Conservation (phyloP, 257 asterid genomes). For the Solanum commersonii region DNA sequence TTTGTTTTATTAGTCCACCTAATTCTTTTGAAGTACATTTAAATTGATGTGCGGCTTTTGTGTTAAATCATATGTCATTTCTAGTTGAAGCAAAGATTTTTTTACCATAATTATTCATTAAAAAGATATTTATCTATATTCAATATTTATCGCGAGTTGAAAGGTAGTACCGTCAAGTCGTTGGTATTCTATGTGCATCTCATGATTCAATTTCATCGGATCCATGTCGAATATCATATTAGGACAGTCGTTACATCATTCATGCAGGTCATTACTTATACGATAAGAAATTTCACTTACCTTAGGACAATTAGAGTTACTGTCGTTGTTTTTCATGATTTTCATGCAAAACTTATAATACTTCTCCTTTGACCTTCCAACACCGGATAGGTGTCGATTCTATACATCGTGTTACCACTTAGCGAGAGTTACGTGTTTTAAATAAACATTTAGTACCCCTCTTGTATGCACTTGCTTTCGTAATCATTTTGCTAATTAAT, state of each 20-base stretch:
- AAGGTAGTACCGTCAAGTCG: fast-evolving
- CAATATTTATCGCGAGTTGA: neutral
- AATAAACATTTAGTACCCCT: neutral
- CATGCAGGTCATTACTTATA: no score
- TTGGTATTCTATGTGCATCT: no score
- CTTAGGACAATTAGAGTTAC: no score
- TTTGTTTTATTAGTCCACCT: neutral
- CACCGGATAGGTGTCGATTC: no score
- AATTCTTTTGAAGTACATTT: neutral
- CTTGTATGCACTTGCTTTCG: no score
- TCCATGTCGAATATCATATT: no score
- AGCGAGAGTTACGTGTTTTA: neutral
- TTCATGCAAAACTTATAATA: no score
- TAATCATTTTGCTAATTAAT: neutral
- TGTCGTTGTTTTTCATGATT: neutral
- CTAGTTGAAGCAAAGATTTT: neutral
- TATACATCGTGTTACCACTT: no score
- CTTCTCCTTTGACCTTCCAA: neutral
- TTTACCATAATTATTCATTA: neutral
- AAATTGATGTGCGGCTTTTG: neutral
- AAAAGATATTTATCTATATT: neutral
- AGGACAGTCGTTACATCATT: no score
- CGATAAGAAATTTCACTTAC: no score
- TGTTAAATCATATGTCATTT: neutral
- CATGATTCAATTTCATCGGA: neutral